Base-by-base conservation (phyloP, 768 basidiomycete species). In the Russula foetens region DNA sequence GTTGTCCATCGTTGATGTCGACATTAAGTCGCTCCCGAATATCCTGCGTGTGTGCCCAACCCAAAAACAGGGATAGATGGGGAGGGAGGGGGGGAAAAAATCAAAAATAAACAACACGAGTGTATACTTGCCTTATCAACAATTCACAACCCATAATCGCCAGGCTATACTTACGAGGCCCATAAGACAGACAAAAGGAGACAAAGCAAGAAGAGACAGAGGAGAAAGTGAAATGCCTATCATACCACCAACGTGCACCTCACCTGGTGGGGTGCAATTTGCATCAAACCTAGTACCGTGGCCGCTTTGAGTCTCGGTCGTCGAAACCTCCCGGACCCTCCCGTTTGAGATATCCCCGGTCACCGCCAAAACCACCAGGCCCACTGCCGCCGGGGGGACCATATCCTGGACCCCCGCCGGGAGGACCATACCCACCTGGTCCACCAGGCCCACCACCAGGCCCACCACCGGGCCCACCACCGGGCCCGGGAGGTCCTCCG, bases 251-350 rank as follows among this genome's bases (percentile, higher is more conserved):
- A 62, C 56, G 57, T 57, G 47, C 60, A 58, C 44, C 47, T 45
- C 23, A 45, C 51, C 45, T 39, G 35, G 17, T 51, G 33, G 35
- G 19, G 49, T 45, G 48, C 21, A 45, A 56, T 52, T 35, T 56
- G 60, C 49, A 15, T 45, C 35, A 33, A 48, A 60, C 48, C 49
- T 62, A 92, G 74, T 88, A 90, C 69, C 90, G 82, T 69, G 86
- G 84, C 70, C 90, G 86, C 75, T 92, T 92, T 35, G 79, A 68
- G 66, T 91, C 90, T 66, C 90, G 82, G 72, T 92, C 90, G 69
- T 92, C 90, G 73, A 80, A 88, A 73, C 61, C 46, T 53, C 85
- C 85, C 66, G 81, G 83, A 70, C 86, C 85, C 70, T 80, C 80
- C 65, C 89, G 83, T 74, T 90, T 90, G 76, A 89, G 83, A 72